Evolutionary conservation across 805 yeast species (phyloP).

Genomic region (Candida tibetensis): DNA sequence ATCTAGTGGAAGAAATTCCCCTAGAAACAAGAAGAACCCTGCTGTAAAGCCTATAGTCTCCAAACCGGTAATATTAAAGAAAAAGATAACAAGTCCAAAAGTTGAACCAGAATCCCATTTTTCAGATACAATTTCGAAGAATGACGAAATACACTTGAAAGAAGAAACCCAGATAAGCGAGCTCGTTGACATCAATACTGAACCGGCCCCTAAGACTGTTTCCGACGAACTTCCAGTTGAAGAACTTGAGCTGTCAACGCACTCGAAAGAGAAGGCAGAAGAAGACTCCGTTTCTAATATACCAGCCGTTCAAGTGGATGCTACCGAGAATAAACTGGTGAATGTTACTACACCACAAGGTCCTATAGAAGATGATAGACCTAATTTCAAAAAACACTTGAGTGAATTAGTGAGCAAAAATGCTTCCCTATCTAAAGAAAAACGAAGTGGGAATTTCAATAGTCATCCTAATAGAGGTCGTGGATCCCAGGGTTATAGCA

Average conservation of each 20-base stretch:
- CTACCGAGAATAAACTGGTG: not conserved
- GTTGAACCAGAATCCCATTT: not conserved
- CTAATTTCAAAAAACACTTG: slow-evolving; percentile 32
- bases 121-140: too few relatives aligned
- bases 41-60: slow-evolving; percentile 24
- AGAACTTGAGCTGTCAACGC: too few relatives aligned
- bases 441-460: slow-evolving; percentile 1
- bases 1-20: slow-evolving; percentile 15
- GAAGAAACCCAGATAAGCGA: too few relatives aligned
- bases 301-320: too few relatives aligned
- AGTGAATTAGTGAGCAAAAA: slow-evolving; percentile 24
- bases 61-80: slow-evolving; percentile 41
- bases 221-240: too few relatives aligned
- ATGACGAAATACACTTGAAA: too few relatives aligned
- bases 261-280: too few relatives aligned
- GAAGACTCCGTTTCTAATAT: too few relatives aligned
- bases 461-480: not conserved
- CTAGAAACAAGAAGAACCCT: slow-evolving; percentile 11
- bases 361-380: slow-evolving; percentile 20
- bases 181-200: too few relatives aligned
- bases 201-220: too few relatives aligned
- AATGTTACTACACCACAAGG: not conserved
- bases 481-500: not conserved
- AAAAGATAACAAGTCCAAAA: slow-evolving; percentile 17
- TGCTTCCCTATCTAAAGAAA: slow-evolving; percentile 14